Base-by-base conservation (phyloP, 768 basidiomycete genomes). In the Xerocomus potaroensis region DNA sequence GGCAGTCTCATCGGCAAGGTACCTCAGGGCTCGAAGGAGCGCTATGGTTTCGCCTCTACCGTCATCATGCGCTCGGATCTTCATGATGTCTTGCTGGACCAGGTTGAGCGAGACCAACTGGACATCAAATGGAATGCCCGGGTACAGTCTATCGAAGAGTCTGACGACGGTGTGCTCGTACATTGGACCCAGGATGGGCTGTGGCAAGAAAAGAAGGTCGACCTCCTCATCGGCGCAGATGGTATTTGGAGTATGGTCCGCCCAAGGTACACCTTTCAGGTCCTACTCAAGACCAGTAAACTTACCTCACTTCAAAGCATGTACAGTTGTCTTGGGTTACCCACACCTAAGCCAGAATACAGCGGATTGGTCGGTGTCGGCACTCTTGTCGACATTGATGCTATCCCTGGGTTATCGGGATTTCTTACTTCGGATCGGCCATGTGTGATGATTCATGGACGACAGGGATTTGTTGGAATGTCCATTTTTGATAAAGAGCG, bases 231-330 rank as follows among this genome's bases (percentile, higher is more conserved):
- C 16, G 64, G 63, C 30, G 64, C 63, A 27, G 64, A 66, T 22
- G 60, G 62, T 4, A 62, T 66, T 15, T 67, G 64, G 65, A 63
- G 64, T 23, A 50, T 39, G 8, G 63, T 59, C 15, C 56, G 60
- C 31, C 37, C 56, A 22, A 63, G 50, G 63, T 60, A 46, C n/a
- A n/a, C n/a, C 47, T 12, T 16, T 22, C 22, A 7, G 21, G 5
- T 14, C 27, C 8, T 39, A 23, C 21, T 34, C 27, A 14, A 27
- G 22, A 19, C 40, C 15, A 11, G 11, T 2, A 19, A 27, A 14
- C 45, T 56, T 23, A 62, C 23, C 7, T 11, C 22, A 21, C 11
- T 29, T 34, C 29, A 8, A 48, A 65, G 63, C 29, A 53, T 65
- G 65, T 56, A 55, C 38, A 39, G 35, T 21, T 51, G 23, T 19